Percentiles rank a stretch among this genome's conserved stretches.
These are phyloP conservation scores for Verbascum thapsus DNA, from an alignment of 257 asterid genomes.

Conservation along the genomic window DNA sequence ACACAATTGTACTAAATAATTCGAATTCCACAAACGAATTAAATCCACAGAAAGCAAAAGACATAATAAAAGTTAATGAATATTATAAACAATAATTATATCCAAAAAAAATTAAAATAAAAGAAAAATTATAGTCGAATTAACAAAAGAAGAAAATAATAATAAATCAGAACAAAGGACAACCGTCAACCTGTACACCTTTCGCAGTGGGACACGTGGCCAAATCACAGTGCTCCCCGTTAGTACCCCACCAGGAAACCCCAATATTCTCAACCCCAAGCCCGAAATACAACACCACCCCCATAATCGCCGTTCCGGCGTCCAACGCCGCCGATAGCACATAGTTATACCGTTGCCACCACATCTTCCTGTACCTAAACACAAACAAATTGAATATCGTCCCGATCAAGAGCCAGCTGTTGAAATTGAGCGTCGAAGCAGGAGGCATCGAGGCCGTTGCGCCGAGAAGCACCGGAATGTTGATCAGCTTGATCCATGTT, in stretches of 20 bases:
- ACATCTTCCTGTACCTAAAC: conserved; percentile 55
- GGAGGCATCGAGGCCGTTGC: conserved; percentile 71
- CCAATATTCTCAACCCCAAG: conserved; percentile 28
- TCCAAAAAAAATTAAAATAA: too few relatives aligned
- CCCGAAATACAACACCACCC: conserved; percentile 48
- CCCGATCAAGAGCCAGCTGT: conserved; percentile 66
- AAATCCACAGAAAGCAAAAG: too few relatives aligned
- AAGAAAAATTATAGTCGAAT: too few relatives aligned
- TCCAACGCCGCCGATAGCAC: conserved; percentile 74
- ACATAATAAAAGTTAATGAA: too few relatives aligned
- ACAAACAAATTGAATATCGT: conserved; percentile 52
- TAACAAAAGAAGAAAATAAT: too few relatives aligned
- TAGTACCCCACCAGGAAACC: conserved; percentile 62
- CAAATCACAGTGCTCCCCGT: conserved; percentile 56
- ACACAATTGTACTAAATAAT: too few relatives aligned
- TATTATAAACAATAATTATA: too few relatives aligned
- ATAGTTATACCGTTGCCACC: conserved; percentile 87
- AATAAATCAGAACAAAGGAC: conserved; percentile 46
- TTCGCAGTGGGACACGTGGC: conserved; percentile 63
- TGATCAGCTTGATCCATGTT: conserved; percentile 56
- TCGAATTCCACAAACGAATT: too few relatives aligned
- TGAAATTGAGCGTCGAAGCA: conserved; percentile 62
- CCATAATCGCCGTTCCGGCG: conserved; percentile 83
- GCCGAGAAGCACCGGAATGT: conserved; percentile 69
- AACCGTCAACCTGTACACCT: conserved; percentile 58